Percentiles rank a stretch among this genome's conserved stretches.
phyloP scores from a whole-genome alignment of 2,329 filamentous ascomycete species.

The Geosmithia putterillii region DNA sequence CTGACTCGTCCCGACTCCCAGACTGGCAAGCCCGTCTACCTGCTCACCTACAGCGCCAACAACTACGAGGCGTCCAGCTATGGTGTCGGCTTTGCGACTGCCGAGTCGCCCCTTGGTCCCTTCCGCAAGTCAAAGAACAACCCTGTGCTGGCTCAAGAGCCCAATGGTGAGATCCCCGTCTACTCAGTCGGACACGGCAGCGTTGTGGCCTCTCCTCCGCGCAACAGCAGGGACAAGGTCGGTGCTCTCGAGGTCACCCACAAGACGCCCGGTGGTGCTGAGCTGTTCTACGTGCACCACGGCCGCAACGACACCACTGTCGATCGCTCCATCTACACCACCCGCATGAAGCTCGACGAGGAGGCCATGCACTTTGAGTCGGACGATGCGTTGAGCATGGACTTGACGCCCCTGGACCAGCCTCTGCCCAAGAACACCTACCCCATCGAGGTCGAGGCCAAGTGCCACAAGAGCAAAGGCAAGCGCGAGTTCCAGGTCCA shows the following conservation, averaged over 20 bases:
- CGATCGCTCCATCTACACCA: constrained; percentile 17
- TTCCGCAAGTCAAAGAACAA: constrained; percentile 18
- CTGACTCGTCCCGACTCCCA: constrained; percentile 9
- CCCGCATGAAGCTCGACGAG: constrained; percentile 15
- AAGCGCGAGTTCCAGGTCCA: constrained; percentile 5
- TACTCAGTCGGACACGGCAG: constrained; percentile 22
- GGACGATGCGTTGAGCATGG: constrained; percentile 14
- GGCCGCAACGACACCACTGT: constrained; percentile 15
- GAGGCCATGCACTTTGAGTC: constrained; percentile 11
- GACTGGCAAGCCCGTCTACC: constrained; percentile 14
- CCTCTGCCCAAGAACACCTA: constrained; percentile 15
- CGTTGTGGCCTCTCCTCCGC: constrained; percentile 17
- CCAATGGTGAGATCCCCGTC: constrained; percentile 13
- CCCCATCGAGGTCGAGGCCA: constrained; percentile 10
- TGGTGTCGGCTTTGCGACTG: constrained; percentile 19
- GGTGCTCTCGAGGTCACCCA: constrained; percentile 19
- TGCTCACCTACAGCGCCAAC: constrained; percentile 18
- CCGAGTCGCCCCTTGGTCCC: constrained; percentile 16
- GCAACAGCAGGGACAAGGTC: constrained; percentile 5
- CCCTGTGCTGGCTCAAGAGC: constrained; percentile 16
- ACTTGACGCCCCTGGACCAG: constrained; percentile 17
- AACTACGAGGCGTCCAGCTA: constrained; percentile 23
- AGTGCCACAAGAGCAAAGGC: neutral
- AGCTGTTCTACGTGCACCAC: constrained; percentile 22
- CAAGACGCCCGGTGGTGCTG: constrained; percentile 12